A percentile compares a stretch with the other conserved stretches of the same genome.
Conservation (phyloP, 2,329 filamentous ascomycete genomes). For the Calonectria henricotiae region DNA sequence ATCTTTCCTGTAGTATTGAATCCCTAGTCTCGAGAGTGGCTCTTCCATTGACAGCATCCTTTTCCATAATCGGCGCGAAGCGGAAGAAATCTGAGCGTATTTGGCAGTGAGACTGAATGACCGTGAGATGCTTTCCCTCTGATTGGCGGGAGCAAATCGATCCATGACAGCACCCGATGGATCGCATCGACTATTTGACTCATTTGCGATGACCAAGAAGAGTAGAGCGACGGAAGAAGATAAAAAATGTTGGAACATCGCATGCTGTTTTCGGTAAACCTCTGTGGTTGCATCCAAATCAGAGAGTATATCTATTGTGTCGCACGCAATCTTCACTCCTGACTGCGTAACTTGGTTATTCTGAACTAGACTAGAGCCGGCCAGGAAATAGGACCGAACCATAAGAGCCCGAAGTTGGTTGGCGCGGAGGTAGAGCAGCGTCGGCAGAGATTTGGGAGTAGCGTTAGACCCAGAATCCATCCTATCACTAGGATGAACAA, state of each 20-base stretch:
- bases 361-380: neutral
- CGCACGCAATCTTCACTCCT: neutral
- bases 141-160: neutral
- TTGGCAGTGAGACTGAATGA: neutral
- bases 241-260: neutral
- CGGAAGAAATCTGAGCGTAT: neutral
- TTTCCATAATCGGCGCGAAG: slow-evolving; percentile 1
- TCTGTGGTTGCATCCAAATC: neutral
- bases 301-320: slow-evolving; percentile 1
- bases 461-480: neutral
- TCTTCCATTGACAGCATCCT: slow-evolving; percentile 4
- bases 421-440: slow-evolving; percentile 14
- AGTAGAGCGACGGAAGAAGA: neutral
- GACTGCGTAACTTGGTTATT: neutral
- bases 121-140: neutral
- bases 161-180: neutral
- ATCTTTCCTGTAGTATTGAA: neutral
- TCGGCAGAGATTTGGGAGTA: neutral
- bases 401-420: slow-evolving; percentile 3
- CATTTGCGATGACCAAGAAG: slow-evolving; percentile 2
- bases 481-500: neutral
- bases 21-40: neutral
- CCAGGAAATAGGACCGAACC: slow-evolving; percentile 5
- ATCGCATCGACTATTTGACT: neutral
- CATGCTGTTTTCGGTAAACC: neutral